A percentile compares a stretch with the other conserved stretches of the same genome.
phyloP scores from a whole-genome alignment of 805 yeast genomes.

The Tetrapisispora nanseiensis region DNA sequence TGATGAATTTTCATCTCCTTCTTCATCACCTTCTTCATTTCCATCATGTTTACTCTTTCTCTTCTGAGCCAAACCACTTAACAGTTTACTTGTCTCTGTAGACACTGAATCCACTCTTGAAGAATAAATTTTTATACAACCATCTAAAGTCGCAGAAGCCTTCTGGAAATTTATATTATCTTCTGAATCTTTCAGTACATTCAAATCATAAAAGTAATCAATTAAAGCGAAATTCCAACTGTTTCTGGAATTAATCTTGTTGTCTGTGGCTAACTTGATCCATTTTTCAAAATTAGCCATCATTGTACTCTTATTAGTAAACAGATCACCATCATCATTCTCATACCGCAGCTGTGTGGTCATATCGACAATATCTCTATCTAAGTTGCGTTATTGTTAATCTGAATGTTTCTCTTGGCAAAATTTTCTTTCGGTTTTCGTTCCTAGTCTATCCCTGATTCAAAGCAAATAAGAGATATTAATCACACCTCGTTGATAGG shows the following conservation, averaged over 20 bases:
- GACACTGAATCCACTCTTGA: conserved; percentile 89
- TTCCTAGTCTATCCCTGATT: not conserved
- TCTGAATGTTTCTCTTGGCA: not conserved
- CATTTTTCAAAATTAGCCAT: conserved; percentile 61
- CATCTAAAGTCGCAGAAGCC: conserved; percentile 87
- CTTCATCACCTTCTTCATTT: conserved; percentile 17
- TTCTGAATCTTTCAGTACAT: conserved; percentile 64
- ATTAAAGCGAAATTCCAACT: conserved; percentile 88
- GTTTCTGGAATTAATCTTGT: conserved; percentile 73
- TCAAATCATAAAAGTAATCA: conserved; percentile 81
- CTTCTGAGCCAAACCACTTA: conserved; percentile 58
- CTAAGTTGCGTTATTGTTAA: too few relatives aligned
- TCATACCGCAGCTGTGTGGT: conserved; percentile 13
- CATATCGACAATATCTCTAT: too few relatives aligned
- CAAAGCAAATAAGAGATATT: too few relatives aligned
- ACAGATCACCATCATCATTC: conserved; percentile 4
- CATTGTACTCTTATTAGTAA: conserved; percentile 32
- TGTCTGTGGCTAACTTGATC: conserved; percentile 76
- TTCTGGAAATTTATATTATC: conserved; percentile 75
- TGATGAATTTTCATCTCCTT: conserved; percentile 18
- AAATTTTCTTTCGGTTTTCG: not conserved
- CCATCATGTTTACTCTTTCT: conserved; percentile 24
- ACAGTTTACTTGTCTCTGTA: conserved; percentile 74
- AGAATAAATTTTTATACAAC: conserved; percentile 87
- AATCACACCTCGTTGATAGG: too few relatives aligned